These are phyloP conservation scores for Durotheca rogersii DNA, from an alignment of 495 filamentous ascomycete genomes.

Conservation along the genomic window DNA sequence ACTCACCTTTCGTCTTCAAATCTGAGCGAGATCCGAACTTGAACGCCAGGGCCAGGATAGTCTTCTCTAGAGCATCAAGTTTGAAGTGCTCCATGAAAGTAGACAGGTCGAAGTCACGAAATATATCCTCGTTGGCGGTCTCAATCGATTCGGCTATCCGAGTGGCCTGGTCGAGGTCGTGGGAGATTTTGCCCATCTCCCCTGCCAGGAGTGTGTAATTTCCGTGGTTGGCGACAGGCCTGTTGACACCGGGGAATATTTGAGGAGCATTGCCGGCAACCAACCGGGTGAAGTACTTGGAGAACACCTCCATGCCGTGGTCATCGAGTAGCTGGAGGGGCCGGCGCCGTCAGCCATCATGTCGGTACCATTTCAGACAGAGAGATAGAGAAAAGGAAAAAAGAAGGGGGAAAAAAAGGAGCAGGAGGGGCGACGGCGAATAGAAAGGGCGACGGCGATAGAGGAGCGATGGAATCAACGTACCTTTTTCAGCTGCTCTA, in stretches of 20 bases:
- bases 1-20: conserved; percentile 81
- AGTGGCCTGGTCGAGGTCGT: conserved; percentile 75
- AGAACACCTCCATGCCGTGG: conserved; percentile 95
- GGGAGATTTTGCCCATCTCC: conserved; percentile 81
- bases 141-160: conserved; percentile 94
- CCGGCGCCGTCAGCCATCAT: conserved; percentile 21
- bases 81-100: conserved; percentile 94
- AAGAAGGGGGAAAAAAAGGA: too few species aligned
- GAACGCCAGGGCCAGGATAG: conserved; percentile 84
- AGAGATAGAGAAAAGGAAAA: too few species aligned
- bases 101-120: conserved; percentile 89
- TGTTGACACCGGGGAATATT: conserved; percentile 75
- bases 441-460: background rate
- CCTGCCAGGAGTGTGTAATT: conserved; percentile 78
- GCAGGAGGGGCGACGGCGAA: conserved; percentile 8
- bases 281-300: conserved; percentile 87
- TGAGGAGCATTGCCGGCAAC: conserved; percentile 79
- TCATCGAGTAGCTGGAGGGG: conserved; percentile 78
- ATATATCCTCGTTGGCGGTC: conserved; percentile 77
- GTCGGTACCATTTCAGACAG: too few species aligned
- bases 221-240: conserved; percentile 68
- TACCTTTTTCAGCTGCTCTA: conserved; percentile 89
- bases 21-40: conserved; percentile 75
- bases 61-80: conserved; percentile 82
- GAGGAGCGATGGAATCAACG: conserved; percentile 27